These are phyloP conservation scores for Yamagishiella unicocca DNA, from an alignment of 139 green algal genomes.

Conservation along the genomic window DNA sequence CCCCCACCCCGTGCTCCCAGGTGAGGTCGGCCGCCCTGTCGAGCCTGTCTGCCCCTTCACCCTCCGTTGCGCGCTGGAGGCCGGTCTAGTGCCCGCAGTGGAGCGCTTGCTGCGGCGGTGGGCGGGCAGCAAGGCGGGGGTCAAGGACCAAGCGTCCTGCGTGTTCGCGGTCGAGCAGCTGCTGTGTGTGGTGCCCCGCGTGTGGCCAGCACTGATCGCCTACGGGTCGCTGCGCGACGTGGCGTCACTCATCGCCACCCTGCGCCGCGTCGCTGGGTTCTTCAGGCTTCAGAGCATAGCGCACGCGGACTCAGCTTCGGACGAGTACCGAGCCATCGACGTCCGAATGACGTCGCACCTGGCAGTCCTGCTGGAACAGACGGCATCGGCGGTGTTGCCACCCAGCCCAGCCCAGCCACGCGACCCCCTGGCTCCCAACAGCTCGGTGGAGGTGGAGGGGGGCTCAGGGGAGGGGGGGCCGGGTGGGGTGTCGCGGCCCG, in stretches of 20 bases:
- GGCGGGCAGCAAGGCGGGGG: not conserved
- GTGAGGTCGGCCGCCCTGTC: not conserved
- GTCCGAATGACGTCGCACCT: not conserved
- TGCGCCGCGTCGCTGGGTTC: not conserved
- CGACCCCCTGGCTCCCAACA: not conserved
- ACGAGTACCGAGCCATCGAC: too few relatives aligned
- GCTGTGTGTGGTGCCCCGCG: not conserved
- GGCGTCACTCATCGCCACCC: not conserved
- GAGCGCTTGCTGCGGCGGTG: not conserved
- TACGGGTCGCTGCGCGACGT: not conserved
- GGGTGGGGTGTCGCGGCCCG: not conserved
- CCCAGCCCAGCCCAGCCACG: not conserved
- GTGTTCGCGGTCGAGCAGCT: not conserved
- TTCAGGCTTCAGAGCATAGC: not conserved
- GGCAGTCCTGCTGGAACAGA: not conserved
- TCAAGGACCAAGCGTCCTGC: not conserved
- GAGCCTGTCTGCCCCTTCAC: not conserved
- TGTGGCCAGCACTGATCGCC: constrained; percentile 1
- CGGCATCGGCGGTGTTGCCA: not conserved
- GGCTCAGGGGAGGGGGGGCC: not conserved
- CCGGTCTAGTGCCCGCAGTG: not conserved
- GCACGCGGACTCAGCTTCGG: not conserved
- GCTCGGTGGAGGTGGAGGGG: not conserved
- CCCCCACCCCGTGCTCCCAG: not conserved
- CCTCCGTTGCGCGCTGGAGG: not conserved